Conservation (phyloP, 306 rosid genomes). For the Luffa aegyptiaca region DNA sequence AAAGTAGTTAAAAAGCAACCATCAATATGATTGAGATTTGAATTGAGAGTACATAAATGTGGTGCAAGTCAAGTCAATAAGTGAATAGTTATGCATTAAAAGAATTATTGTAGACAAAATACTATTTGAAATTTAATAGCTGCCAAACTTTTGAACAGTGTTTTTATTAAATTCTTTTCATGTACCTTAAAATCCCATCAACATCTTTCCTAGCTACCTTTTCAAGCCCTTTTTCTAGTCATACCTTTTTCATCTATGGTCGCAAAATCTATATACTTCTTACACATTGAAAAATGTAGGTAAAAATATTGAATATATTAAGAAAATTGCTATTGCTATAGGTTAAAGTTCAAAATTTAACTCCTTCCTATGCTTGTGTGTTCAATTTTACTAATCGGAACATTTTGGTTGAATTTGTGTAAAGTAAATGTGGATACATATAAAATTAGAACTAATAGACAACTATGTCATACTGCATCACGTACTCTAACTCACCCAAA, state of each 20-base stretch:
- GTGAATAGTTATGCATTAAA: background rate
- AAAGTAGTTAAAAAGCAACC: background rate
- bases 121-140: background rate
- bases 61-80: background rate
- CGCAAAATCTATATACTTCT: background rate
- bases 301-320: background rate
- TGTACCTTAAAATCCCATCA: background rate
- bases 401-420: too few species aligned
- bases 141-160: background rate
- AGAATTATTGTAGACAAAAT: background rate
- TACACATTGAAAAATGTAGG: background rate
- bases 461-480: too few species aligned
- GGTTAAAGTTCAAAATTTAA: background rate
- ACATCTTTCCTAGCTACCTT: background rate
- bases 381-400: too few species aligned
- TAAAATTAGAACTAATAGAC: too few species aligned
- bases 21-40: background rate
- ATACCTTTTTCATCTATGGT: background rate
- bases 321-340: background rate
- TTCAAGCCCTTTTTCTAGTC: background rate
- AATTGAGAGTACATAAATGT: background rate
- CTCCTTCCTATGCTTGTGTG: too few species aligned
- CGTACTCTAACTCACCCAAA: too few species aligned
- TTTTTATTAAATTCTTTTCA: background rate
- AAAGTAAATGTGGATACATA: too few species aligned